phyloP scores from a whole-genome alignment of 2,329 filamentous ascomycete species.

The Fusarium devonianum region DNA sequence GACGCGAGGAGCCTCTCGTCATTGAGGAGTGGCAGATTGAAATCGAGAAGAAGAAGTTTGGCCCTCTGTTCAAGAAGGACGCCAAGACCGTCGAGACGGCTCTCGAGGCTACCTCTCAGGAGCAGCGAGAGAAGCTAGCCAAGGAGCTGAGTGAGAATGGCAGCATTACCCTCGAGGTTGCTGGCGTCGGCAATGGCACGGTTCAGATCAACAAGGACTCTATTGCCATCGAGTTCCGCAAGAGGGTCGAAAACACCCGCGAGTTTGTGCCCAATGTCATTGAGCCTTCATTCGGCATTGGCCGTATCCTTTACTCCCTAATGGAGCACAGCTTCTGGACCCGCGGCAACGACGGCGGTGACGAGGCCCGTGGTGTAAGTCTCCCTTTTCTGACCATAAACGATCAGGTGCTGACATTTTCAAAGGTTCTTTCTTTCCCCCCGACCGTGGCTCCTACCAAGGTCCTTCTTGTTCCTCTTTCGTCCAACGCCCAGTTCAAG shows the following conservation, averaged over 20 bases:
- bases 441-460: constrained; percentile 87
- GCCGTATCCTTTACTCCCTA: constrained; percentile 89
- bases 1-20: constrained; percentile 76
- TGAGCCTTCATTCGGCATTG: constrained; percentile 97
- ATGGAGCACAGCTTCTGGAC: constrained; percentile 98
- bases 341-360: constrained; percentile 66
- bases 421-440: constrained; percentile 60
- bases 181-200: constrained; percentile 70
- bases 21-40: constrained; percentile 90
- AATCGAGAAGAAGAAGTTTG: constrained; percentile 94
- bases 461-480: constrained; percentile 90
- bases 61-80: constrained; percentile 94
- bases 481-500: constrained; percentile 79
- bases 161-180: constrained; percentile 79
- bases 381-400: neutral
- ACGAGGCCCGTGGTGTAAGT: constrained; percentile 84
- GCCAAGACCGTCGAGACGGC: constrained; percentile 84
- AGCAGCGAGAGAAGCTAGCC: constrained; percentile 80
- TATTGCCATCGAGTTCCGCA: constrained; percentile 83
- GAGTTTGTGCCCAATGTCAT: constrained; percentile 97
- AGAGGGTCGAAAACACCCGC: constrained; percentile 80
- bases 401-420: constrained; percentile 29
- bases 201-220: constrained; percentile 82
- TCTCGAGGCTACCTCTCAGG: constrained; percentile 77
- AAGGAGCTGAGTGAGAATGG: constrained; percentile 76